Conservation (phyloP, 1,284 basidiomycete genomes). For the Vanrija pseudolonga region DNA sequence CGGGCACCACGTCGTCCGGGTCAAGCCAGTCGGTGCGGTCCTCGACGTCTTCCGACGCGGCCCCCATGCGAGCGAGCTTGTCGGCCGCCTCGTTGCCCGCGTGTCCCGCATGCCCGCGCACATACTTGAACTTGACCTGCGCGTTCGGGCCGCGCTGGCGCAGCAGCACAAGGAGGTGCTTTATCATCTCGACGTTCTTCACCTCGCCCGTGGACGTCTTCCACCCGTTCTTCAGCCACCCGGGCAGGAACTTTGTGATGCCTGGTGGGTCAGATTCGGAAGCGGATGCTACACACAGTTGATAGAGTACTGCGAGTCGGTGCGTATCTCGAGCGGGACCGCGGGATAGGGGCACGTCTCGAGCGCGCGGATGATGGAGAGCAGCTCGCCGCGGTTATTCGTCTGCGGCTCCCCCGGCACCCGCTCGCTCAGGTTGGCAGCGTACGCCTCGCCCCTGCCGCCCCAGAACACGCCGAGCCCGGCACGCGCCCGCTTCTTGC, state of each 20-base stretch:
- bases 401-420: slow-evolving; percentile 47
- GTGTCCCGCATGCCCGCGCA: slow-evolving; percentile 40
- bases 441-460: slow-evolving; percentile 24
- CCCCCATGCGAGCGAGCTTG: slow-evolving; percentile 41
- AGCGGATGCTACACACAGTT: slow-evolving; percentile 28
- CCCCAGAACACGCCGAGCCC: slow-evolving; percentile 50
- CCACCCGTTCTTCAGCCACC: slow-evolving; percentile 44
- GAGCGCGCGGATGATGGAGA: slow-evolving; percentile 47
- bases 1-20: slow-evolving; percentile 29
- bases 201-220: slow-evolving; percentile 25
- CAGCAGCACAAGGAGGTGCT: slow-evolving; percentile 45
- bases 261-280: no score
- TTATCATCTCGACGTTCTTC: slow-evolving; percentile 48
- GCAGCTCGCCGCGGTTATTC: slow-evolving; percentile 50
- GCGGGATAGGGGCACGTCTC: slow-evolving; percentile 45
- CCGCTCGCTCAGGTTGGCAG: slow-evolving; percentile 41
- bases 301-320: slow-evolving; percentile 50
- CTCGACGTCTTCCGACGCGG: slow-evolving; percentile 23
- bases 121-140: slow-evolving; percentile 43
- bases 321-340: slow-evolving; percentile 48
- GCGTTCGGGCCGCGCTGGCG: slow-evolving; percentile 21
- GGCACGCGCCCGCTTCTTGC: slow-evolving; percentile 35
- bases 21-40: slow-evolving; percentile 38
- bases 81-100: slow-evolving; percentile 48
- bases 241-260: slow-evolving; percentile 46